Evolutionary conservation across 192 early-diverging fungal species (phyloP).

Genomic region (Rhizophagus sp.): DNA sequence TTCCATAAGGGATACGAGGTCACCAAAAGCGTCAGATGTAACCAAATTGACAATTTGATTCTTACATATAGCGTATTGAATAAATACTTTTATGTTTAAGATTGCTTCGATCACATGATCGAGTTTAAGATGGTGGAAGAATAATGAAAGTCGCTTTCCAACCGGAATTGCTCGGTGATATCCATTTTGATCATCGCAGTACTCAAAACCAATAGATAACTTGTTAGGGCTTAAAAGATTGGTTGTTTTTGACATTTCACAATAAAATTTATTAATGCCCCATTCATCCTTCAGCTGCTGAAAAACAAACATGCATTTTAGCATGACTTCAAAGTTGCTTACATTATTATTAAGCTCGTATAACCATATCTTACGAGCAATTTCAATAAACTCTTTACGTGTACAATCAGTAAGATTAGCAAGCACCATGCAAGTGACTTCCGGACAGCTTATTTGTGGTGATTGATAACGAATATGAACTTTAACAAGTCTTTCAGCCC

Average conservation of each 20-base stretch:
- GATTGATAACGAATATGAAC: conserved; percentile 1
- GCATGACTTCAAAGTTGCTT: conserved; percentile 32
- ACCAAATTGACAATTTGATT: not conserved
- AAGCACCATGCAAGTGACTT: not conserved
- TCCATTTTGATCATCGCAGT: not conserved
- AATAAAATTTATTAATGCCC: not conserved
- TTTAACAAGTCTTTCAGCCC: not conserved
- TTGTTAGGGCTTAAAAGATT: not conserved
- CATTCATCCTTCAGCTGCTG: conserved; percentile 1
- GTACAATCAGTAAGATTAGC: not conserved
- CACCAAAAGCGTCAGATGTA: not conserved
- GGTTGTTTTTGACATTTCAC: not conserved
- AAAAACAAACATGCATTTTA: conserved; percentile 33
- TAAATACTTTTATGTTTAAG: not conserved
- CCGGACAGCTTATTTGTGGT: not conserved
- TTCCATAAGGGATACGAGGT: conserved; percentile 16
- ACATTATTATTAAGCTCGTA: conserved; percentile 19
- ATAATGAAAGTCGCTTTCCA: conserved; percentile 9
- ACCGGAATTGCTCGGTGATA: not conserved
- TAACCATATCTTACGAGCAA: not conserved
- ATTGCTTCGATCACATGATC: not conserved
- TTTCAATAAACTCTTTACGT: not conserved
- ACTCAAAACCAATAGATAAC: not conserved
- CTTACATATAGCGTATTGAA: conserved; percentile 15
- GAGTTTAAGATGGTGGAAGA: not conserved